These are phyloP conservation scores for Polyplosphaeria fusca DNA, from an alignment of 495 filamentous ascomycete genomes.

Conservation along the genomic window DNA sequence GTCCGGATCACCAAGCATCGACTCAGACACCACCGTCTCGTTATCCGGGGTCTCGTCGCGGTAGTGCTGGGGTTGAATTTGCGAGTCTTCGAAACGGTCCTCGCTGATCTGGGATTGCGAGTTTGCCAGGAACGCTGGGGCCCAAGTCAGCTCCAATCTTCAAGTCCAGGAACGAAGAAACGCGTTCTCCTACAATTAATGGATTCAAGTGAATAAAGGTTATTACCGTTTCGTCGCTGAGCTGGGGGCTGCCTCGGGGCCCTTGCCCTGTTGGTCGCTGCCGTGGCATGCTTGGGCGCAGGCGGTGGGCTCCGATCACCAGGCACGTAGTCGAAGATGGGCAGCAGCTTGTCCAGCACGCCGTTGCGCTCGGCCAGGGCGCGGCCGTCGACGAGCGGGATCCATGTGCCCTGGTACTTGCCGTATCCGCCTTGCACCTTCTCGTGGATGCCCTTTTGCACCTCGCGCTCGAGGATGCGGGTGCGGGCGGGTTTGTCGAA, in stretches of 20 bases:
- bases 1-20: conserved; percentile 78
- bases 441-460: conserved; percentile 93
- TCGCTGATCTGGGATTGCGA: conserved; percentile 47
- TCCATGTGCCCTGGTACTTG: conserved; percentile 99
- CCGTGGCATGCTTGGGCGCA: conserved; percentile 83
- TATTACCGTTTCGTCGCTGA: conserved; percentile 24
- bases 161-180: conserved; percentile 2
- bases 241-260: conserved; percentile 46
- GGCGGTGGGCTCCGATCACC: conserved; percentile 86
- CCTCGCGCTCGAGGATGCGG: conserved; percentile 90
- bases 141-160: background rate
- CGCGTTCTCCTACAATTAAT: conserved; percentile 23
- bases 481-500: conserved; percentile 90
- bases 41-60: conserved; percentile 83
- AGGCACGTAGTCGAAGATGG: conserved; percentile 86
- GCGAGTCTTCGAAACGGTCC: conserved; percentile 51
- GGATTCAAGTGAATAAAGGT: conserved; percentile 17
- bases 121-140: conserved; percentile 6
- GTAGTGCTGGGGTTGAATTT: conserved; percentile 53
- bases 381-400: conserved; percentile 78
- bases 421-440: conserved; percentile 98
- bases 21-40: conserved; percentile 71
- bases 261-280: conserved; percentile 64
- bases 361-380: conserved; percentile 80
- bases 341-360: conserved; percentile 71